These are phyloP conservation scores for Bromus sterilis DNA, from an alignment of 176 grass and related monocot species.

Conservation along the genomic window DNA sequence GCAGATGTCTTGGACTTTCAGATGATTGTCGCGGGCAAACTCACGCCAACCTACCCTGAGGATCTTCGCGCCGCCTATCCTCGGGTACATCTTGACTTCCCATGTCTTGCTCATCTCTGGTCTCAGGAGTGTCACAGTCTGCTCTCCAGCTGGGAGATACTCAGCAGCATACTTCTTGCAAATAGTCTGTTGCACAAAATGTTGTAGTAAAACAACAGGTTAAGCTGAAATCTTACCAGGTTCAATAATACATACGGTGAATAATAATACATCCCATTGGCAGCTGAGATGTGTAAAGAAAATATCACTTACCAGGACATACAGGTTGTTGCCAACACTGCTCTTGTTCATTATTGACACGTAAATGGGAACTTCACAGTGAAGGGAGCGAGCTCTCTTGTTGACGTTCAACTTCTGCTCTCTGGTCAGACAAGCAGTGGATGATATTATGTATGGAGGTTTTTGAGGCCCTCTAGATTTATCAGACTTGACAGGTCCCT, in stretches of 20 bases:
- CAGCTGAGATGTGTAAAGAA: background rate
- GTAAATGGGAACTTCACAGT: constrained; percentile 1
- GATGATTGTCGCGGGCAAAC: constrained; percentile 19
- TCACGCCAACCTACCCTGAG: background rate
- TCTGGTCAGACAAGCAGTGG: background rate
- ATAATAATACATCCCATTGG: background rate
- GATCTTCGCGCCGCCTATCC: background rate
- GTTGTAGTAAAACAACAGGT: background rate
- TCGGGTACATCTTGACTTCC: background rate
- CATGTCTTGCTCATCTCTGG: background rate
- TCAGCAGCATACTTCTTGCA: background rate
- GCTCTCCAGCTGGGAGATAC: background rate
- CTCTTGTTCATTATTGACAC: constrained; percentile 5
- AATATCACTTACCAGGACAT: background rate
- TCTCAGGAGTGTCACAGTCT: background rate
- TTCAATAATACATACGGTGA: background rate
- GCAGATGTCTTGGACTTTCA: constrained; percentile 28
- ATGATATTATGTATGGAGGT: background rate
- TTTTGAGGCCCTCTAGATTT: background rate
- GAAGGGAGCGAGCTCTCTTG: background rate
- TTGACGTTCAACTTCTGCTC: background rate
- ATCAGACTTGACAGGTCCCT: background rate
- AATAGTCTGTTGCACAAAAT: background rate
- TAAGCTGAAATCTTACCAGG: background rate
- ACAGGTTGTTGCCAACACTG: background rate